Evolutionary conservation across 768 basidiomycete genomes (phyloP), one percentile per base, ranked within the genome.

Genomic region (Termitomyces eurrhizus): DNA sequence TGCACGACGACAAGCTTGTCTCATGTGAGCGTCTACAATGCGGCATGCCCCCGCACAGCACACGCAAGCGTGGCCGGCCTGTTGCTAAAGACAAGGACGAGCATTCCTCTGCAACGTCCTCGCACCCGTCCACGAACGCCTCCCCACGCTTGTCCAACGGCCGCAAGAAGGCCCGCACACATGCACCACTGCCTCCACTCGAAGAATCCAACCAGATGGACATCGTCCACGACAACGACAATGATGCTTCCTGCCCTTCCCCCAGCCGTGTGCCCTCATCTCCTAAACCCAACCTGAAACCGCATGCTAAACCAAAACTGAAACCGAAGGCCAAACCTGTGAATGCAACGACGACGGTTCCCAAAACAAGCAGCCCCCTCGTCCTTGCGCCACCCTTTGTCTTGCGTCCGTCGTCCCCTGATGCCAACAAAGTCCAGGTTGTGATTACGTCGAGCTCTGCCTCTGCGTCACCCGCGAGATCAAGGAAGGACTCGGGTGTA

Each of bases 51-150:
- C n/a, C n/a, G n/a, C n/a, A n/a, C n/a, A n/a, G n/a, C n/a, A n/a
- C n/a, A n/a, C n/a, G 70, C 26, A 75, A 76, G 59, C 70, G 74
- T 29, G 67, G 67, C 11, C 68, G 74, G 26, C 63, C n/a, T 12
- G 64, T 57, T 44, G 63, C 62, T 2, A 62, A 65, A 12, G 64
- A 64, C 29, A 56, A 64, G 24, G 58, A 32, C 36, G 52, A 41
- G 11, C 60, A 65, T 13, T 61, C 59, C 11, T 52, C 63, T 7
- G 44, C 24, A 7, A 53, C 54, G 13, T 65, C 68, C 8, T 61
- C 57, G 3, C 54, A 54, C 51, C 53, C 62, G 4, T 64, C 64
- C 2, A 44, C 52, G 14, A 60, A 64, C 1, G 18, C 60, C 16
- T 67, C 67, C 0, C 65, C 66, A 5, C 64, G 56, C 6, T 66